Conservation (phyloP, 805 yeast genomes). For the Zygosaccharomyces kombuchaensis region DNA sequence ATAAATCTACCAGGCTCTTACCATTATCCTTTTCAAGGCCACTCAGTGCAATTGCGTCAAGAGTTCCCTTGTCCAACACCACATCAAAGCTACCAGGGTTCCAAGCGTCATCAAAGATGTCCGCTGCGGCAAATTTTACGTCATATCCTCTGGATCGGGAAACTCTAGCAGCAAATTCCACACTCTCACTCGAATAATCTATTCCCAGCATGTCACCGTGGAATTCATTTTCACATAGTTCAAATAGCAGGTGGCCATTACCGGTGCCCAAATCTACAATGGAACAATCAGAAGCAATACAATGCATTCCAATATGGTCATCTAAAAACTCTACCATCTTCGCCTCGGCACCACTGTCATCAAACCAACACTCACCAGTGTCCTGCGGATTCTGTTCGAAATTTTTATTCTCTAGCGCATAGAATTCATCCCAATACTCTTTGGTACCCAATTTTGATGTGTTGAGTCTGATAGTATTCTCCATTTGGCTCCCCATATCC, state of each 20-base stretch:
- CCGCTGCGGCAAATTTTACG: constrained; percentile 61
- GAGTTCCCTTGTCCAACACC: constrained; percentile 88
- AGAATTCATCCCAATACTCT: constrained; percentile 89
- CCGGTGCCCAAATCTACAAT: constrained; percentile 92
- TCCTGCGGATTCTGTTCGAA: constrained; percentile 72
- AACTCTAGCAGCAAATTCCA: constrained; percentile 64
- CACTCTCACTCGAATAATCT: constrained; percentile 82
- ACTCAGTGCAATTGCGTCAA: constrained; percentile 93
- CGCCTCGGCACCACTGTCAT: constrained; percentile 88
- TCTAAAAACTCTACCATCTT: constrained; percentile 71
- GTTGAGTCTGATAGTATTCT: constrained; percentile 49
- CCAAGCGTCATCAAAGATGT: constrained; percentile 50
- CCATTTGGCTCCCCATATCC: constrained; percentile 21
- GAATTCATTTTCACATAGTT: constrained; percentile 60
- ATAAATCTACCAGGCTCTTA: constrained; percentile 51
- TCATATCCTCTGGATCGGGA: constrained; percentile 39
- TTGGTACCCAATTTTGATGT: constrained; percentile 83
- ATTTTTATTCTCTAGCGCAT: constrained; percentile 65
- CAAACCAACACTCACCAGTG: constrained; percentile 95
- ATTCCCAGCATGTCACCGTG: constrained; percentile 63
- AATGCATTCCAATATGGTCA: constrained; percentile 42
- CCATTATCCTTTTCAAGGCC: constrained; percentile 46
- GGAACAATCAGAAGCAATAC: constrained; percentile 33
- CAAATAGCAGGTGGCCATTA: constrained; percentile 83
- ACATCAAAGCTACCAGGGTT: constrained; percentile 54